Evolutionary conservation across 345 rosid genomes (phyloP).

Genomic region (Eucalyptus curtisii): DNA sequence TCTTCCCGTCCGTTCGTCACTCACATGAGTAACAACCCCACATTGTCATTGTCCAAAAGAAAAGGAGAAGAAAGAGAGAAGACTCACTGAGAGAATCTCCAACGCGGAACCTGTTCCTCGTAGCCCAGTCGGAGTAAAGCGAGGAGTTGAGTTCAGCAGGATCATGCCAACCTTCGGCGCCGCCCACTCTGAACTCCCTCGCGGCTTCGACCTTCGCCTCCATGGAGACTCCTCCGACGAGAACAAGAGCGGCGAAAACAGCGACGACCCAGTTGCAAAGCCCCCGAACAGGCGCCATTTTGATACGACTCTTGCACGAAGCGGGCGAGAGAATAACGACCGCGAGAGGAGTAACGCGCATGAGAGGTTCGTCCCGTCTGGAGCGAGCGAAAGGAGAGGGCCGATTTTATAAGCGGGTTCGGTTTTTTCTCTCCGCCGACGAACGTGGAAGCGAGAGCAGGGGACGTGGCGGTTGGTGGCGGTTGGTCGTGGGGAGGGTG

Average conservation of each 20-base stretch:
- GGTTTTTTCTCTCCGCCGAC: neutral
- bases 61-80: neutral
- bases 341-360: neutral
- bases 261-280: neutral
- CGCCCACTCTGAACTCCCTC: conserved; percentile 52
- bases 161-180: conserved; percentile 46
- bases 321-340: neutral
- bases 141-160: conserved; percentile 29
- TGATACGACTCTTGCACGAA: neutral
- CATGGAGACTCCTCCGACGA: conserved; percentile 2
- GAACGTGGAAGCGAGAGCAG: neutral
- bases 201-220: conserved; percentile 15
- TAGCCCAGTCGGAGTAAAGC: conserved; percentile 53
- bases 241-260: neutral
- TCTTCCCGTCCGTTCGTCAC: neutral
- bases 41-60: neutral
- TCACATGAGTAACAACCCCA: neutral
- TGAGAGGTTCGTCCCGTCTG: neutral
- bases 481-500: neutral
- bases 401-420: neutral
- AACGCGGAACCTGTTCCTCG: conserved; percentile 43
- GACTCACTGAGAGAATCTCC: conserved; percentile 61
- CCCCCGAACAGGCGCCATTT: neutral
- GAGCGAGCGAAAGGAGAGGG: neutral
- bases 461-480: neutral